Evolutionary conservation across 805 yeast genomes (phyloP).

Genomic region (Kuraishia floccosa): DNA sequence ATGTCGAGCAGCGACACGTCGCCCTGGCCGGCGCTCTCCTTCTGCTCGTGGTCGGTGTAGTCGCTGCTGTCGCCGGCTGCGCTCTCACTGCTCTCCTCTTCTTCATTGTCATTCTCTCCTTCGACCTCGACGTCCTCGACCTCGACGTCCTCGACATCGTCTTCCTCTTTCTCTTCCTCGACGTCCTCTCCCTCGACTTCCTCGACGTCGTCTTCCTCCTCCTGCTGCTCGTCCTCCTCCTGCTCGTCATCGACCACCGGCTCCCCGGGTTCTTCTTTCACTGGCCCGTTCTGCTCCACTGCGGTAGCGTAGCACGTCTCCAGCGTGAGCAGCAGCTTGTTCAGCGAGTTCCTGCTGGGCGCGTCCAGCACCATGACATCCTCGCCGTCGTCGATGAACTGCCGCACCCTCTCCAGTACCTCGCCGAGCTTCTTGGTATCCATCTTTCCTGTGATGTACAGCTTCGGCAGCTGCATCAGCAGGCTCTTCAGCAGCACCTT

Average conservation of each 20-base stretch:
- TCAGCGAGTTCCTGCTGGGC: conserved; percentile 11
- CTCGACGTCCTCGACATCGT: background rate
- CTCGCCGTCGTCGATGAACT: conserved; percentile 1
- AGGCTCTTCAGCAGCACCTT: conserved; percentile 43
- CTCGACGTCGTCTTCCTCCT: conserved; percentile 6
- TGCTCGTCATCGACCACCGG: conserved; percentile 1
- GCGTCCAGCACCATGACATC: conserved; percentile 6
- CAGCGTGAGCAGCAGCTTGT: conserved; percentile 13
- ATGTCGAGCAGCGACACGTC: too few relatives aligned
- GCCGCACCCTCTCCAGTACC: conserved; percentile 5
- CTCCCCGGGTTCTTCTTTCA: background rate
- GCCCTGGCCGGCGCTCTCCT: background rate
- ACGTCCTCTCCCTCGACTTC: conserved; percentile 7
- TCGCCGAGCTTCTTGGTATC: conserved; percentile 11
- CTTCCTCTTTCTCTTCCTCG: conserved; percentile 5
- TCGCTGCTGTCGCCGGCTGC: background rate
- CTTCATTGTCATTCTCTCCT: background rate
- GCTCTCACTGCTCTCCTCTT: conserved; percentile 1
- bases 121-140: background rate
- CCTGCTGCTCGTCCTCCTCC: conserved; percentile 6
- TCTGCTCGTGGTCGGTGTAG: background rate
- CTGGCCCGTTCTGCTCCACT: background rate
- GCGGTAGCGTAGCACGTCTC: conserved; percentile 13
- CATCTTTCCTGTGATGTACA: conserved; percentile 24
- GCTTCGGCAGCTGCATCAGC: conserved; percentile 35